Percentiles rank a stretch among this genome's conserved stretches.
These are phyloP conservation scores for Somion occarium DNA, from an alignment of 1,284 basidiomycete species.

Conservation along the genomic window DNA sequence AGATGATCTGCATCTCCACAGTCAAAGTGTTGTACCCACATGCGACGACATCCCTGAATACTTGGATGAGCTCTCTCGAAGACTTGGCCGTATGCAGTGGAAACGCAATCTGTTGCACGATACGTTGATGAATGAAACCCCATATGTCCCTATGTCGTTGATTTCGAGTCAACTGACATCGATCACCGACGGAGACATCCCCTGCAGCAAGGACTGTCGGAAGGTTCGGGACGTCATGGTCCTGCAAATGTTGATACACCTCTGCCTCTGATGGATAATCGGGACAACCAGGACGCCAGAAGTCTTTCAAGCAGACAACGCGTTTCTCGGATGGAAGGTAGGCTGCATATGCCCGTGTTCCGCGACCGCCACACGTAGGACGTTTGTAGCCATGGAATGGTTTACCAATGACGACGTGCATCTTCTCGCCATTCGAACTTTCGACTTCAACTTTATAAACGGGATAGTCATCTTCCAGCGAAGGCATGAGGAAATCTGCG, in stretches of 20 bases:
- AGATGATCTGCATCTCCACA: background rate
- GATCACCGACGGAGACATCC: background rate
- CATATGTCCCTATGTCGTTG: background rate
- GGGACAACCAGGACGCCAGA: background rate
- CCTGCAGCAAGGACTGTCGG: background rate
- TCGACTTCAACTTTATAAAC: background rate
- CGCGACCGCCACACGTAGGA: background rate
- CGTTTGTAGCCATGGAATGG: background rate
- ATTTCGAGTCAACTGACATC: background rate
- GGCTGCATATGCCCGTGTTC: background rate
- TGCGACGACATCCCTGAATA: background rate
- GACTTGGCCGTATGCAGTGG: background rate
- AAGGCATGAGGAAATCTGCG: background rate
- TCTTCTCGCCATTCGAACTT: background rate
- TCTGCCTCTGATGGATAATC: background rate
- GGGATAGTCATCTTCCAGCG: background rate
- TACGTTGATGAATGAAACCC: background rate
- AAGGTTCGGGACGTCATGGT: background rate
- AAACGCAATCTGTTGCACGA: background rate
- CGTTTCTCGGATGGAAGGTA: background rate
- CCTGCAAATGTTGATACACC: background rate
- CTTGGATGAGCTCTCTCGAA: background rate
- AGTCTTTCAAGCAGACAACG: background rate
- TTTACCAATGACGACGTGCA: background rate
- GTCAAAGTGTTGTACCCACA: background rate